phyloP scores from a whole-genome alignment of 371 early-diverging fungal species.

The Mortierella sp. region DNA sequence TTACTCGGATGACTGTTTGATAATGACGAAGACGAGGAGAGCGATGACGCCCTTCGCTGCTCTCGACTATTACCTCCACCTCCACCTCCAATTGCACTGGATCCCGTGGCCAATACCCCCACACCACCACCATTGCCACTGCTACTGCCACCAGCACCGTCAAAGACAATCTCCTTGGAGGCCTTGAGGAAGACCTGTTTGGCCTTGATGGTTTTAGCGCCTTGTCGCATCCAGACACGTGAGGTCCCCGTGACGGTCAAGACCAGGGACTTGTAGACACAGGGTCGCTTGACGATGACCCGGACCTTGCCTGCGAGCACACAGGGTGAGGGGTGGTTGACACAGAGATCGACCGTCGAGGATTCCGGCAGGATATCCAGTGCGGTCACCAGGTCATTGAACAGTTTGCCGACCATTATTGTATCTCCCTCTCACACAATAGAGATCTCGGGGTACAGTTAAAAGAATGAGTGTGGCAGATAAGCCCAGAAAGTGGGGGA shows the following conservation, averaged over 20 bases:
- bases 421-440: background rate
- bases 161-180: constrained; percentile 25
- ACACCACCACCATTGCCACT: too few species aligned
- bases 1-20: constrained; percentile 25
- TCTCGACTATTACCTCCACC: constrained; percentile 2
- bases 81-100: background rate
- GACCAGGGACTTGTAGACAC: constrained; percentile 38
- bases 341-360: constrained; percentile 29
- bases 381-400: constrained; percentile 43
- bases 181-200: constrained; percentile 34
- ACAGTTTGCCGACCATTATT: constrained; percentile 31
- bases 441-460: constrained; percentile 6
- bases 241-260: constrained; percentile 36
- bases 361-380: constrained; percentile 43
- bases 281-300: constrained; percentile 44
- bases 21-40: background rate
- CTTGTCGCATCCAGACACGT: constrained; percentile 26
- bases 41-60: constrained; percentile 8
- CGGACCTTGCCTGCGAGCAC: constrained; percentile 43
- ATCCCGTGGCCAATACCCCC: background rate
- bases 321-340: constrained; percentile 32
- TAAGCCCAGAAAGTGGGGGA: constrained; percentile 7
- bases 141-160: background rate
- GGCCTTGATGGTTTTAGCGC: constrained; percentile 24
- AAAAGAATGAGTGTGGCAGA: background rate